Evolutionary conservation across 1,139 yeast species (phyloP), one percentile per base, ranked within the genome.

Genomic region (Pneumocystis sp.): DNA sequence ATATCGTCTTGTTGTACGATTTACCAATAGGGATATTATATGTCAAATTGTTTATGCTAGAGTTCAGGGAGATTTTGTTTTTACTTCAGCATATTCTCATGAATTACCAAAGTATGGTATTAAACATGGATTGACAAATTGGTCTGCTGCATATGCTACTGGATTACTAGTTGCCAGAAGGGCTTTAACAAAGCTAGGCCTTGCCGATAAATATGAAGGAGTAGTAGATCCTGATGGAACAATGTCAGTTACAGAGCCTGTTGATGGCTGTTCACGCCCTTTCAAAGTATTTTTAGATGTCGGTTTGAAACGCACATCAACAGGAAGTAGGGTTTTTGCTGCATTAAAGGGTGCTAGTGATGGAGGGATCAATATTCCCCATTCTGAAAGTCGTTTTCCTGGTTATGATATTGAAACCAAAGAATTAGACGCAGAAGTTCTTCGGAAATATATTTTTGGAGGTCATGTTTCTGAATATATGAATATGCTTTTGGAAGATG

Each of bases 381-480:
- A 93, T 91, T 89, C 96, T 75, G 88, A 96, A 78, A 91, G 91
- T 86, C 91, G 98, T 87, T 93, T 91, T 96, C 99, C 99, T 82
- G 99, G 98, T 83, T 93, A 93, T 95, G 99, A 93, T 82, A 88
- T 91, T 77, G 99, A 93, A 84, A 79, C 87, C 76, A 96, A 91
- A 83, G 98, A 93, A 83, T 86, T 95, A 78, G 98, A 93, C 79
- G 90, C 97, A 76, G 98, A 95, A 79, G 82, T 86, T 75, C 87
- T 95, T 82, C 90, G 97, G 88, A 89, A 89, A 82, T 91, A 95
- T 96, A 93, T 93, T 85, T 88, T 91, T 79, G 98, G 96, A 83
- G 97, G 97, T 80, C 98, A 93, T 87, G 91, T 93, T 78, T 87
- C 98, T 78, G 98, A 95, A 85, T 95, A 93, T 95, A 95, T 95